These are phyloP conservation scores for Deinandra increscens DNA, from an alignment of 129 eudicot genomes.

Conservation along the genomic window DNA sequence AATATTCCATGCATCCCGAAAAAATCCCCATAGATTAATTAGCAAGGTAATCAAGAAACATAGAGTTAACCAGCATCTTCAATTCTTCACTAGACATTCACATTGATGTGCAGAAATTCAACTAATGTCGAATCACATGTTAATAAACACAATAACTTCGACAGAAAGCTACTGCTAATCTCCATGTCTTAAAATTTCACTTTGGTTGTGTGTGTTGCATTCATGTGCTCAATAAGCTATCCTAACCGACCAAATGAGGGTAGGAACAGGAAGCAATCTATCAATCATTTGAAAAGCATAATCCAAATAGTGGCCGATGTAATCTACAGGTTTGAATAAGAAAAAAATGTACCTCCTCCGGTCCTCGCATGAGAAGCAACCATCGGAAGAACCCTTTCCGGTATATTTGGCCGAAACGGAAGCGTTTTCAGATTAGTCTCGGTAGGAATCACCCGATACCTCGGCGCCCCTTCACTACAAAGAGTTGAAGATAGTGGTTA, in stretches of 20 bases:
- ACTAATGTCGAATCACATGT: conserved; percentile 3
- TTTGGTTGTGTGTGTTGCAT: too few relatives aligned
- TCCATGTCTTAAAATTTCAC: too few relatives aligned
- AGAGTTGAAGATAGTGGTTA: neutral
- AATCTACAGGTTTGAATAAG: neutral
- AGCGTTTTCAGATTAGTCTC: conserved; percentile 83
- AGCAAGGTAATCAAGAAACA: conserved; percentile 8
- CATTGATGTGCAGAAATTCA: neutral
- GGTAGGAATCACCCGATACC: conserved; percentile 80
- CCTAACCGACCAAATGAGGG: neutral
- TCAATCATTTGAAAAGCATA: neutral
- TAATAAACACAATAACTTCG: neutral
- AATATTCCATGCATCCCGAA: too few relatives aligned
- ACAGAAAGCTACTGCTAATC: neutral
- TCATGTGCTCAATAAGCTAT: too few relatives aligned
- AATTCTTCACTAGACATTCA: too few relatives aligned
- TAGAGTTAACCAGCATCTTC: neutral
- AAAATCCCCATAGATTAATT: neutral
- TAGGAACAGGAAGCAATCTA: neutral
- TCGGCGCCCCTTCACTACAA: conserved; percentile 69
- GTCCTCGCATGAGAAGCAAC: conserved; percentile 47
- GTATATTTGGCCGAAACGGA: conserved; percentile 58
- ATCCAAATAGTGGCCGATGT: neutral
- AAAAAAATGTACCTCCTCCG: conserved; percentile 42
- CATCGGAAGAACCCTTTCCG: conserved; percentile 53